These are phyloP conservation scores for Elsinoe batatas DNA, from an alignment of 2,329 filamentous ascomycete genomes.

Conservation along the genomic window DNA sequence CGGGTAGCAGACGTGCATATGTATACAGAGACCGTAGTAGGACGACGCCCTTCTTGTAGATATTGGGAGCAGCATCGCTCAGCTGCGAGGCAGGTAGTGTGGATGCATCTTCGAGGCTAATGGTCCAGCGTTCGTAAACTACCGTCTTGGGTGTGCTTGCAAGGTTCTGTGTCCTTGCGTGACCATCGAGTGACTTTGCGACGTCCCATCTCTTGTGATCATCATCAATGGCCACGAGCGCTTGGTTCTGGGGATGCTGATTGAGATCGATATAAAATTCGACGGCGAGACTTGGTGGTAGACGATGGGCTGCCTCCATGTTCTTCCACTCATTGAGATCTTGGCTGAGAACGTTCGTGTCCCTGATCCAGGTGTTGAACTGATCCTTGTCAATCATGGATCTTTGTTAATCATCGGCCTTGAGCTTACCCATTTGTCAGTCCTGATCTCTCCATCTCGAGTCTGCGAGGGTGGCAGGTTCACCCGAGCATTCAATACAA, in stretches of 20 bases:
- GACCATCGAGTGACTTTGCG: conserved; percentile 59
- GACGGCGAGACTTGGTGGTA: conserved; percentile 74
- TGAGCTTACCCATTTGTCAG: conserved; percentile 70
- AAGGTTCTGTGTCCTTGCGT: conserved; percentile 34
- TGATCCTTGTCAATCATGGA: conserved; percentile 30
- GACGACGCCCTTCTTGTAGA: conserved; percentile 96
- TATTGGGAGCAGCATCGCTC: conserved; percentile 60
- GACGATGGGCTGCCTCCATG: conserved; percentile 65
- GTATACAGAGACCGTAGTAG: conserved; percentile 84
- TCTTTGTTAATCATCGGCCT: neutral
- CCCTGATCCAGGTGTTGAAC: conserved; percentile 93
- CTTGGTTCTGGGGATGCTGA: conserved; percentile 71
- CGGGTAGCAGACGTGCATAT: conserved; percentile 70
- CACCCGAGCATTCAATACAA: conserved; percentile 73
- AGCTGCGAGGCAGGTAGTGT: conserved; percentile 47
- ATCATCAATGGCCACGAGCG: conserved; percentile 78
- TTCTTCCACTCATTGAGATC: conserved; percentile 73
- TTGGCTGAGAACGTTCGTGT: conserved; percentile 77
- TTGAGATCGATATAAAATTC: conserved; percentile 65
- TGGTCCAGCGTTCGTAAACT: conserved; percentile 80
- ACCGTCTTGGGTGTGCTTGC: conserved; percentile 54
- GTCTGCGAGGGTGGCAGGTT: conserved; percentile 51
- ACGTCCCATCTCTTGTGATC: conserved; percentile 90
- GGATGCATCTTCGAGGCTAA: conserved; percentile 62
- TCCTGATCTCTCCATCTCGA: conserved; percentile 52